Conservation (phyloP, 176 grass and related monocot species). For the Chrysopogon serrulatus region DNA sequence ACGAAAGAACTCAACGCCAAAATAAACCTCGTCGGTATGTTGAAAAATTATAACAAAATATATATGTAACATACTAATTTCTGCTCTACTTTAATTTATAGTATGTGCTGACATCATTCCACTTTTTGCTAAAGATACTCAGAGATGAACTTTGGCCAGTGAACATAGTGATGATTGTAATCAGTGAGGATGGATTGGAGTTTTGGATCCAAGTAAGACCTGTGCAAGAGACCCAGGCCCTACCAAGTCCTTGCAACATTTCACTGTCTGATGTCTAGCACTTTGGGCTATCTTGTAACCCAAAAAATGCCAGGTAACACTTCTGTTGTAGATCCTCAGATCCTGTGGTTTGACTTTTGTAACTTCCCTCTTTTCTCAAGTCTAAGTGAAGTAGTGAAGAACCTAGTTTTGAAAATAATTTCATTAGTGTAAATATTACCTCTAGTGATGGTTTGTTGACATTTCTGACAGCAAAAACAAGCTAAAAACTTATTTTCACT, state of each 20-base stretch:
- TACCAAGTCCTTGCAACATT: conserved; percentile 19
- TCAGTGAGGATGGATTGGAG: conserved; percentile 11
- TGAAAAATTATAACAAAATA: background rate
- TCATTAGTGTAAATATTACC: background rate
- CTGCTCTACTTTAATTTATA: background rate
- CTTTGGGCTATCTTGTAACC: conserved; percentile 24
- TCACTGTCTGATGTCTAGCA: conserved; percentile 37
- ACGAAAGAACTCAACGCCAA: conserved; percentile 74
- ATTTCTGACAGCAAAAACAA: background rate
- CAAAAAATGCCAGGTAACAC: conserved; percentile 29
- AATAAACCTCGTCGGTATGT: conserved; percentile 85
- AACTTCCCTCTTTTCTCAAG: background rate
- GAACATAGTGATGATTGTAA: conserved; percentile 25
- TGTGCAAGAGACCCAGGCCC: conserved; percentile 10
- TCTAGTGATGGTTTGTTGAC: background rate
- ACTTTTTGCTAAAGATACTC: conserved; percentile 62
- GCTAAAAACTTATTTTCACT: background rate
- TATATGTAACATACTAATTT: background rate
- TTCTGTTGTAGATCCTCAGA: background rate
- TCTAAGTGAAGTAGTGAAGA: background rate
- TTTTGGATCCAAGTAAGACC: conserved; percentile 32
- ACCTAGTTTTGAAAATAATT: background rate
- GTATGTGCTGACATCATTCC: conserved; percentile 15
- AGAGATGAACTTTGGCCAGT: conserved; percentile 94
- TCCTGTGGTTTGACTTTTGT: background rate